Evolutionary conservation across 345 rosid genomes (phyloP).

Genomic region (Brassica napus): DNA sequence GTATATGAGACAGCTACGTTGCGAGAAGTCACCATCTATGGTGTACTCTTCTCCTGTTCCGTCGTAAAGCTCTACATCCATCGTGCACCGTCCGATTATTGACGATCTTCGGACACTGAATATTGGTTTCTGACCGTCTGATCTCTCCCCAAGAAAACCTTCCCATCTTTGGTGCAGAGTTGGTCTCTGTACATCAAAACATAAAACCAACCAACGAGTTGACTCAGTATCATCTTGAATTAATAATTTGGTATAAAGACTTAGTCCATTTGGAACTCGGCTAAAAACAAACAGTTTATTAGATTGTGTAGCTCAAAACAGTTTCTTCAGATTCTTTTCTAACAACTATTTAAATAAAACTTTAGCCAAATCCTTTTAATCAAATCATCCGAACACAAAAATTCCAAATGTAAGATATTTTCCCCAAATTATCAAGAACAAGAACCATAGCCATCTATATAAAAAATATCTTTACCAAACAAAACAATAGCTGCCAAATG

Average conservation of each 20-base stretch:
- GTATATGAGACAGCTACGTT: conserved; percentile 54
- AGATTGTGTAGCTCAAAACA: neutral
- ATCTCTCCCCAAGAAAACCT: conserved; percentile 60
- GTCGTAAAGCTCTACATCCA: conserved; percentile 61
- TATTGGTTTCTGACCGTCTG: conserved; percentile 64
- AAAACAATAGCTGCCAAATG: neutral
- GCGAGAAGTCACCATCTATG: conserved; percentile 71
- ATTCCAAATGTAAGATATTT: neutral
- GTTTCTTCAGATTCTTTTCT: neutral
- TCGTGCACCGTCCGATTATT: conserved; percentile 56
- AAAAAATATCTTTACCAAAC: neutral
- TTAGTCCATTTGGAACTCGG: conserved; percentile 3
- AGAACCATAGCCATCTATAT: neutral
- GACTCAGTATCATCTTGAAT: conserved; percentile 24
- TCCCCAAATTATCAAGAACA: neutral
- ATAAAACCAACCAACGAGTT: conserved; percentile 12
- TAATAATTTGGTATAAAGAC: neutral
- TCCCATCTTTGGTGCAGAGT: conserved; percentile 74
- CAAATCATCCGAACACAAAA: neutral
- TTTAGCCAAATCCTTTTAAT: neutral
- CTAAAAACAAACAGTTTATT: neutral
- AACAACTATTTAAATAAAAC: neutral
- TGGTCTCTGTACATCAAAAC: conserved; percentile 51
- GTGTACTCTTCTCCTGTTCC: conserved; percentile 64
- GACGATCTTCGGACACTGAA: conserved; percentile 73